phyloP scores from a whole-genome alignment of 2,329 filamentous ascomycete species.

The Monosporascus sp. region DNA sequence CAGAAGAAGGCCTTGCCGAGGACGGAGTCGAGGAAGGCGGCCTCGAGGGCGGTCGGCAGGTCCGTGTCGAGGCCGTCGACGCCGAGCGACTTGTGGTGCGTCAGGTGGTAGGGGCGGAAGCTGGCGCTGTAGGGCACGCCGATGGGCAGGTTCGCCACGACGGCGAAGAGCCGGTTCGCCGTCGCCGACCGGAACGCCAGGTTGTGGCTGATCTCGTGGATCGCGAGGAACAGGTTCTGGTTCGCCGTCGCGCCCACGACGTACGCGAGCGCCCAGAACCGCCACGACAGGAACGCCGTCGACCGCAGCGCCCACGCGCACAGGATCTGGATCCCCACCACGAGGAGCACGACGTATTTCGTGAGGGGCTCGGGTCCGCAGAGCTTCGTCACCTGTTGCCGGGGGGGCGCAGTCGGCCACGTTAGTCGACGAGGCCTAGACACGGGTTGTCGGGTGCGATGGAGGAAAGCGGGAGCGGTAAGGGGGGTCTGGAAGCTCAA shows the following conservation, averaged over 20 bases:
- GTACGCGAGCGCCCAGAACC: conserved; percentile 83
- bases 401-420: not conserved
- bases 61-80: conserved; percentile 96
- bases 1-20: conserved; percentile 97
- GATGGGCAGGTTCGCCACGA: conserved; percentile 93
- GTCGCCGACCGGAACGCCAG: conserved; percentile 79
- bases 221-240: conserved; percentile 97
- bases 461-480: conserved; percentile 8
- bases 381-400: conserved; percentile 78
- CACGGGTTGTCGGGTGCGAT: conserved; percentile 1
- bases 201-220: conserved; percentile 98
- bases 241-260: conserved; percentile 90
- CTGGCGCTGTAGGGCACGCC: conserved; percentile 93
- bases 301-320: conserved; percentile 73
- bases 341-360: conserved; percentile 82
- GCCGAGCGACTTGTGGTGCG: conserved; percentile 96
- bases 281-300: conserved; percentile 74
- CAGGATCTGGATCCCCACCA: conserved; percentile 75
- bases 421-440: too few relatives aligned
- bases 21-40: conserved; percentile 87
- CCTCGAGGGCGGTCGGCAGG: conserved; percentile 86
- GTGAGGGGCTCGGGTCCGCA: conserved; percentile 94
- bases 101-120: conserved; percentile 95
- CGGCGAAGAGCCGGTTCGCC: conserved; percentile 80
- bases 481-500: conserved; percentile 3